Base-by-base conservation (phyloP, 2,329 filamentous ascomycete genomes). In the Pezicula neosporulosa region DNA sequence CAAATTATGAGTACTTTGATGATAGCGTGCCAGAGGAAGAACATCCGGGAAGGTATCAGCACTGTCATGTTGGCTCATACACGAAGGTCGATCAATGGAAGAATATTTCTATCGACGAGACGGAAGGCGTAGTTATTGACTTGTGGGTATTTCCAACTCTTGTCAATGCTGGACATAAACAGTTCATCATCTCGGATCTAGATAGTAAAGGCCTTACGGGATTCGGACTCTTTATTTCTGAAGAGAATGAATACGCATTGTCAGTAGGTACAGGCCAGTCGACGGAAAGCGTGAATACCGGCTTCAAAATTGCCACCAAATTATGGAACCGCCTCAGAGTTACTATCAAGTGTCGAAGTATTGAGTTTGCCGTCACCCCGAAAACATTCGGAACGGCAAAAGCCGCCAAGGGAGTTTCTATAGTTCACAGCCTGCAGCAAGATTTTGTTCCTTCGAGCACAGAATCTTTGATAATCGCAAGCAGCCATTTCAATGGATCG, bases 371-470 rank as follows among this genome's bases (percentile, higher is more conserved):
- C 21, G 33, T n/a, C 19, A 15, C 21, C 42, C 42, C 13, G 21
- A 7, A 7, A 5, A 10, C 18, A n/a, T 28, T 30, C 10, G 21
- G 8, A 46, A 46, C 24, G 44, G 44, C 24, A 30, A 33, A 6
- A 7, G 6, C 4, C 21, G 33, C 33, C 33, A 36, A 36, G 33
- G 33, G 33, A 36, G n/a, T 36, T 36, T 36, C 33, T 36, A n/a
- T n/a, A 9, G n/a, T n/a, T 9, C 33, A 36, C 33, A 36, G 33
- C n/a, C 21, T 46, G 10, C 9, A 44, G 10, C 9, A 44, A 10
- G 42, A 19, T 12, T 12, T 27, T 21, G 21, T 15, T 44, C 12
- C 46, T 8, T 52, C 39, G 21, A 30, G 28, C 16, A 53, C 55
- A 3, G 47, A 49, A 16, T 38, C 43, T 28, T 51, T 47, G 21